Base-by-base conservation (phyloP, 371 early-diverging fungal genomes). In the Gilbertella persicaria region DNA sequence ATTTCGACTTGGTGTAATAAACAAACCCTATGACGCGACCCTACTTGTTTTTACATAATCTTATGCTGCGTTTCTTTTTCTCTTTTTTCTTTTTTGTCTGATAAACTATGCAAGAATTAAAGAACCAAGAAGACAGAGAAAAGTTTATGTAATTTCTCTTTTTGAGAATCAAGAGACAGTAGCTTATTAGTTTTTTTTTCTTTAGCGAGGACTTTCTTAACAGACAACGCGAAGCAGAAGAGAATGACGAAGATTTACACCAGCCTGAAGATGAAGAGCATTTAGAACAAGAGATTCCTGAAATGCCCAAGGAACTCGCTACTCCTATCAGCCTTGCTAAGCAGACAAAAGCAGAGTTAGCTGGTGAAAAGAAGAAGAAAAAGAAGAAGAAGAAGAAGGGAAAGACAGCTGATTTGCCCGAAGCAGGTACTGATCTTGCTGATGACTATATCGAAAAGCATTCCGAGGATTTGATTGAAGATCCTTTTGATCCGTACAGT, bases 351-450 rank as follows among this genome's bases (percentile, higher is more conserved):
- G 29, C 24, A 7, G 58, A 58, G n/a, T n/a, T n/a, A n/a, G n/a
- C n/a, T 9, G 16, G 43, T 12, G 37, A 36, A 0, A 54, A 69
- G 20, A 72, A 75, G 38, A 73, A 75, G 55, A 80, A 80, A 53
- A 83, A 78, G 64, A 84, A 78, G 61, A 84, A 74, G 55, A 82
- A 71, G 60, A 84, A 68, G 54, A 80, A 75, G 57, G 58, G 62
- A 25, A 80, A 79, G 51, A 66, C 62, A 16, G 62, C 71, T 26
- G 58, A 66, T n/a, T 62, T 78, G 38, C 77, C 78, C n/a, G 78
- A 78, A 24, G 72, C 80, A n/a, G 84, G 82, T n/a, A 57, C 75
- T 21, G 67, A 55, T 6, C 45, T 79, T 0, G 39, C 63, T 17
- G 71, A 66, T 42, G 69, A 65, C 19, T 71, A 74, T 21, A 37